These are phyloP conservation scores for Bruguiera gymnorhiza DNA, from an alignment of 345 rosid species.

Conservation along the genomic window DNA sequence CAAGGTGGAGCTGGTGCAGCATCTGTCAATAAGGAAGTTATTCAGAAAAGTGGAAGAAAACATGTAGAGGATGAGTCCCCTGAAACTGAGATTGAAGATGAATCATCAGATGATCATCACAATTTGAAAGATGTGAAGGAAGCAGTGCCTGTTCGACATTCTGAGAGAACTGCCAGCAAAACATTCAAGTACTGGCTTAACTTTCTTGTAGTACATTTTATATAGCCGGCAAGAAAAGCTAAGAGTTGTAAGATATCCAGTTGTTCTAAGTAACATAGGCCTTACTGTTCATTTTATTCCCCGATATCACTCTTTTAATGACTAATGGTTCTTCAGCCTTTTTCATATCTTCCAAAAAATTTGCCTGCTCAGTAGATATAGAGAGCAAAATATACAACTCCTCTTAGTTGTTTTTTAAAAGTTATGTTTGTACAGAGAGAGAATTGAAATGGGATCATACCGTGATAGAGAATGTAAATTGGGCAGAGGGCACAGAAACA, in stretches of 20 bases:
- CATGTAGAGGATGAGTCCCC: slow-evolving; percentile 40
- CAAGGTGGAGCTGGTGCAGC: slow-evolving; percentile 69
- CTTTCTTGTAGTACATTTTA: slow-evolving; percentile 14
- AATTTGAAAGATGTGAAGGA: slow-evolving; percentile 41
- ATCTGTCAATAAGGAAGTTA: slow-evolving; percentile 27
- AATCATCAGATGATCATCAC: slow-evolving; percentile 42
- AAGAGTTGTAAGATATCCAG: not conserved
- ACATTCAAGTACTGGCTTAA: slow-evolving; percentile 49
- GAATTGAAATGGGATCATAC: too few species aligned
- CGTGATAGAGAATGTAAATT: too few species aligned
- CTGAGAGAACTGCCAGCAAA: slow-evolving; percentile 68
- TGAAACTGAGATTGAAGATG: slow-evolving; percentile 45
- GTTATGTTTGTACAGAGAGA: too few species aligned
- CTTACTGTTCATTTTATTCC: not conserved
- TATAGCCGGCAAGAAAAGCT: slow-evolving; percentile 4
- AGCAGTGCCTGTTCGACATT: slow-evolving; percentile 59
- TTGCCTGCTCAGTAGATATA: too few species aligned
- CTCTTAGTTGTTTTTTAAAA: too few species aligned
- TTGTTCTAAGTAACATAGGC: too few species aligned
- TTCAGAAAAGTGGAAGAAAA: slow-evolving; percentile 37
- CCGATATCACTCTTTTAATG: too few species aligned
- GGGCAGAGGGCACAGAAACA: too few species aligned
- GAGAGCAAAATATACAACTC: too few species aligned
- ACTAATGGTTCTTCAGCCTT: too few species aligned
- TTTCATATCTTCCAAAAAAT: too few species aligned